These are phyloP conservation scores for Kodamaea leandrae DNA, from an alignment of 805 yeast species.

Conservation along the genomic window DNA sequence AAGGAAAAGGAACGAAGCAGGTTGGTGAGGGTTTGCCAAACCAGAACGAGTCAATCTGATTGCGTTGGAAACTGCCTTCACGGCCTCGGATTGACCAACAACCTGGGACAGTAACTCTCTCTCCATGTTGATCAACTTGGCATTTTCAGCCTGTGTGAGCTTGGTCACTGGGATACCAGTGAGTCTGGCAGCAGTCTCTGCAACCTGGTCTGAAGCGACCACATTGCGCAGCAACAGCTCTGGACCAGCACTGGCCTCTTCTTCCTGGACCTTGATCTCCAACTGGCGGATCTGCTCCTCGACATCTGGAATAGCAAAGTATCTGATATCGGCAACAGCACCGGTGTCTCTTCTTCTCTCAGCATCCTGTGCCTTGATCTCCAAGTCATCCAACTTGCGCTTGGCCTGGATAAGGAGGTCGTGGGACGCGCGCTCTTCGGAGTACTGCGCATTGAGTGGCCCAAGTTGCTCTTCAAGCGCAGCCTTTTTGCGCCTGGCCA, in stretches of 20 bases:
- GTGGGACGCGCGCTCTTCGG: conserved; percentile 85
- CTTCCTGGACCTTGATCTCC: conserved; percentile 76
- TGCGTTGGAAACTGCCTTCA: conserved; percentile 93
- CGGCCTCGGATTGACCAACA: conserved; percentile 95
- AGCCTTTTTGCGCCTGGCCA: conserved; percentile 77
- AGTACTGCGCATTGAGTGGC: conserved; percentile 82
- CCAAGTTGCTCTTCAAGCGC: conserved; percentile 78
- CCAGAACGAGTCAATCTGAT: conserved; percentile 93
- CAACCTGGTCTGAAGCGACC: conserved; percentile 83
- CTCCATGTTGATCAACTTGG: conserved; percentile 94
- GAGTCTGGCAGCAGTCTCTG: conserved; percentile 95
- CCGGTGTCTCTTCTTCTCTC: conserved; percentile 95
- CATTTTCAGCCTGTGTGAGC: conserved; percentile 91
- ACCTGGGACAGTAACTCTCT: conserved; percentile 75
- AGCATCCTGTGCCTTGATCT: conserved; percentile 90
- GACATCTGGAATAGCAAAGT: conserved; percentile 95
- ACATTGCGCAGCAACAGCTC: conserved; percentile 79
- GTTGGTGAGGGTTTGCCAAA: conserved; percentile 92
- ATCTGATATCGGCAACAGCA: conserved; percentile 92
- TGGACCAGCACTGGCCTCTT: conserved; percentile 57
- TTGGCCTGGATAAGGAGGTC: conserved; percentile 87
- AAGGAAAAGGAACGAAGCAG: conserved; percentile 90
- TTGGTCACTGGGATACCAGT: conserved; percentile 97
- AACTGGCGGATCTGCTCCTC: conserved; percentile 69
- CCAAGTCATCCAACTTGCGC: conserved; percentile 88